Evolutionary conservation across 768 basidiomycete genomes (phyloP).

Genomic region (Termitomyces sp.): DNA sequence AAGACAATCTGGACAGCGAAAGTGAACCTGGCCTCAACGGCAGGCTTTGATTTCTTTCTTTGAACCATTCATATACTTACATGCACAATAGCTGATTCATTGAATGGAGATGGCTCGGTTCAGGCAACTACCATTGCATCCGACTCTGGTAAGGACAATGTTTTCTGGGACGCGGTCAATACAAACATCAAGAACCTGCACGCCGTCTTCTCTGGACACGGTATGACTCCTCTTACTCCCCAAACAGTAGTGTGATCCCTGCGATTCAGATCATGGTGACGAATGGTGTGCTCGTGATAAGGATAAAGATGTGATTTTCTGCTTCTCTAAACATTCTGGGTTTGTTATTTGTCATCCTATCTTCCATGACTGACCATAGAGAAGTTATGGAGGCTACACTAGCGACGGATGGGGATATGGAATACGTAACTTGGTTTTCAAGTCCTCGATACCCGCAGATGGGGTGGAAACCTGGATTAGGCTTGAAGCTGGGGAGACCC

Average conservation of each 20-base stretch:
- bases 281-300: conserved; percentile 75
- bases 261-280: conserved; percentile 58
- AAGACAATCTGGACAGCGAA: conserved; percentile 25
- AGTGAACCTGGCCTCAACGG: conserved; percentile 41
- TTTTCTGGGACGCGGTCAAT: conserved; percentile 61
- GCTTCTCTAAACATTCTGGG: conserved; percentile 78
- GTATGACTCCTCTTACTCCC: conserved; percentile 23
- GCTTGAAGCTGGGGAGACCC: conserved; percentile 52
- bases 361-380: neutral
- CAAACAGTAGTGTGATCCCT: neutral
- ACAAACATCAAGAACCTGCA: conserved; percentile 57
- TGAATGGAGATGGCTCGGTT: conserved; percentile 49
- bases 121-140: conserved; percentile 42
- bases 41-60: conserved; percentile 8
- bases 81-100: conserved; percentile 37
- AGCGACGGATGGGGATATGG: conserved; percentile 53
- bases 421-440: conserved; percentile 57
- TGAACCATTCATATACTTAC: neutral
- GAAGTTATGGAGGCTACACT: conserved; percentile 63
- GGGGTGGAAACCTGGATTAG: conserved; percentile 61
- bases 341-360: conserved; percentile 18
- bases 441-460: conserved; percentile 36
- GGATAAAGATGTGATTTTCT: conserved; percentile 58
- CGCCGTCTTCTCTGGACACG: conserved; percentile 67
- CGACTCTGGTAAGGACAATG: conserved; percentile 39